Base-by-base conservation (phyloP, 164 flowering plant genomes). In the Kingdonia uniflora region DNA sequence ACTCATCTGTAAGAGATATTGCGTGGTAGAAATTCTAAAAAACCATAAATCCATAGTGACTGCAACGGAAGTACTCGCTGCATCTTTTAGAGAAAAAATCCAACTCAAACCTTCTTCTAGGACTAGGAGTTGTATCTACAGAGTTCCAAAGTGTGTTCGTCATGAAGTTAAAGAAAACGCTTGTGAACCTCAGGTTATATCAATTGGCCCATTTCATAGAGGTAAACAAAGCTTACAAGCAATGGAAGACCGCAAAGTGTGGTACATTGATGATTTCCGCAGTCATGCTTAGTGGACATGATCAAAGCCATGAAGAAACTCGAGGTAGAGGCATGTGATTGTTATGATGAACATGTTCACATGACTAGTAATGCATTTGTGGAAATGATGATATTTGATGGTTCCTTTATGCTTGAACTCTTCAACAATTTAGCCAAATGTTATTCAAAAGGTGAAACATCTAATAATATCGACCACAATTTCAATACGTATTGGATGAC, bases 151-250 rank as follows among this genome's bases (percentile, higher is more conserved):
- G 19, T 1, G 10, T n/a, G 7, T 43, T 2, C 19, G 47, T n/a
- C n/a, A n/a, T 6, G 47, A 19, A 1, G 17, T n/a, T 6, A 19
- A 43, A 6, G 19, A 43, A 11, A 16, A n/a, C 2, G 19, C 16
- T n/a, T 43, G 1, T 43, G 47, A 43, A 11, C 47, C 47, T 43
- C 10, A 13, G 19, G 14, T n/a, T 43, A 1, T 43, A 13, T 43
- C 47, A n/a, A 43, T 43, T 43, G 47, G 47, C 47, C 47, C 47
- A 15, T 43, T 43, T 15, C 47, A 43, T 16, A 16, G 19, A n/a
- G 47, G 47, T n/a, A n/a, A 43, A 16, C 2, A 43, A n/a, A 43
- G 20, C 2, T 6, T 43, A 19, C 47, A 43, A 43, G 17, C 19
- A 16, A 13, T 43, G 47, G 47, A 43, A 7, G 19, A 43, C n/a